These are phyloP conservation scores for Leccinum colubrinum DNA, from an alignment of 1,284 basidiomycete species.

Conservation along the genomic window DNA sequence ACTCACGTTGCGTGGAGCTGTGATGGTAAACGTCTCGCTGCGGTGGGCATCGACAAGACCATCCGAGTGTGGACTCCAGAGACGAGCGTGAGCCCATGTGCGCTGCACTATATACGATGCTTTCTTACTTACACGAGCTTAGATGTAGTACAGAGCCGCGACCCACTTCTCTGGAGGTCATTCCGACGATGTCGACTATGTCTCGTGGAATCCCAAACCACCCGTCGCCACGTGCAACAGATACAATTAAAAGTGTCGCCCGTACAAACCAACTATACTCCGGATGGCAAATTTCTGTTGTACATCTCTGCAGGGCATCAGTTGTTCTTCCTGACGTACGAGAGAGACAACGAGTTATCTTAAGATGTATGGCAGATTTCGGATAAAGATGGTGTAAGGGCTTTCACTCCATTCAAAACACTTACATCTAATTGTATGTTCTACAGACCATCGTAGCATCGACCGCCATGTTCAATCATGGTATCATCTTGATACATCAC, in stretches of 20 bases:
- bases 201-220: constrained; percentile 73
- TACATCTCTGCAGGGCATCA: constrained; percentile 58
- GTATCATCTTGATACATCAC: constrained; percentile 59
- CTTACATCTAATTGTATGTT: background rate
- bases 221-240: constrained; percentile 63
- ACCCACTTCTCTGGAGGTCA: constrained; percentile 65
- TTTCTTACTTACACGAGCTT: constrained; percentile 1
- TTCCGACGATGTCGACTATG: constrained; percentile 69
- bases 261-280: constrained; percentile 64
- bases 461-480: constrained; percentile 70
- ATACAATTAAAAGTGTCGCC: constrained; percentile 55
- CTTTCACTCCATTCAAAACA: background rate
- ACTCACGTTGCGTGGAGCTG: constrained; percentile 79
- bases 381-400: constrained; percentile 46
- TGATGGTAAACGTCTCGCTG: constrained; percentile 74
- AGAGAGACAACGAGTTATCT: constrained; percentile 50
- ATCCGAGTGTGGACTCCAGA: constrained; percentile 75
- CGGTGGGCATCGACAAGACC: constrained; percentile 74
- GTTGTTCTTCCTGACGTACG: constrained; percentile 55
- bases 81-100: constrained; percentile 54
- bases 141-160: constrained; percentile 71
- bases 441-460: constrained; percentile 44
- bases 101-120: background rate
- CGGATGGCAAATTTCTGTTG: constrained; percentile 65
- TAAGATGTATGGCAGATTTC: constrained; percentile 59